A percentile compares a stretch with the other conserved stretches of the same genome.
Evolutionary conservation across 169 alveolate genomes (phyloP).

Genomic region (Plasmodium chabaudi): DNA sequence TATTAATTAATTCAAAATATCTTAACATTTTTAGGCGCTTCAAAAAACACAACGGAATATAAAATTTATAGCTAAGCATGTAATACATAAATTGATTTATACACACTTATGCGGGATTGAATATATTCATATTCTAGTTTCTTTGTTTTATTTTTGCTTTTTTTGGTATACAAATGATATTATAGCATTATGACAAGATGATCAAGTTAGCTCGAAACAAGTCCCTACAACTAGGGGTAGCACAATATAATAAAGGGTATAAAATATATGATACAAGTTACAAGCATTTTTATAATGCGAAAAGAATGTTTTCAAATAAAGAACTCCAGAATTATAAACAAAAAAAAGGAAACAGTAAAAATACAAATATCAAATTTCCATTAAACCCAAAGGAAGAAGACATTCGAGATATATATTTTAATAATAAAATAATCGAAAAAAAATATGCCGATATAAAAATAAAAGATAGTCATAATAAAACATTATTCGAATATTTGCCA

Average conservation of each 20-base stretch:
- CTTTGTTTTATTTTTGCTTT: no score
- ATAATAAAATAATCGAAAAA: conserved; percentile 34
- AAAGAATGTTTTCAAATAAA: conserved; percentile 2
- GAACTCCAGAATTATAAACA: background rate
- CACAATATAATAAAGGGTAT: background rate
- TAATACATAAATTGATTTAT: no score
- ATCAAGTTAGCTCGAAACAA: conserved; percentile 4
- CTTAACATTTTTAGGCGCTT: no score
- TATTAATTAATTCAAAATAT: no score
- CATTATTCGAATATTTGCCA: conserved; percentile 60
- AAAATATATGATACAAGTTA: background rate
- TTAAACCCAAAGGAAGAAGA: conserved; percentile 11
- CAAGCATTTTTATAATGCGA: background rate
- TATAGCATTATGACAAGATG: conserved; percentile 10
- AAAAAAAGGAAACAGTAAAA: conserved; percentile 1
- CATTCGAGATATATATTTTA: conserved; percentile 51
- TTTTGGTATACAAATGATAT: background rate
- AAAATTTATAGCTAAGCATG: no score
- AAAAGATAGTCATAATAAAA: conserved; percentile 65
- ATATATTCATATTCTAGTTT: no score
- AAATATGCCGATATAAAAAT: conserved; percentile 60
- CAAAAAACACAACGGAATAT: no score
- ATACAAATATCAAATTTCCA: background rate
- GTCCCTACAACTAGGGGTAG: background rate
- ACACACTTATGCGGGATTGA: no score